Evolutionary conservation across 2,329 filamentous ascomycete genomes (phyloP), one percentile per base, ranked within the genome.

Genomic region (Fusarium sp.): DNA sequence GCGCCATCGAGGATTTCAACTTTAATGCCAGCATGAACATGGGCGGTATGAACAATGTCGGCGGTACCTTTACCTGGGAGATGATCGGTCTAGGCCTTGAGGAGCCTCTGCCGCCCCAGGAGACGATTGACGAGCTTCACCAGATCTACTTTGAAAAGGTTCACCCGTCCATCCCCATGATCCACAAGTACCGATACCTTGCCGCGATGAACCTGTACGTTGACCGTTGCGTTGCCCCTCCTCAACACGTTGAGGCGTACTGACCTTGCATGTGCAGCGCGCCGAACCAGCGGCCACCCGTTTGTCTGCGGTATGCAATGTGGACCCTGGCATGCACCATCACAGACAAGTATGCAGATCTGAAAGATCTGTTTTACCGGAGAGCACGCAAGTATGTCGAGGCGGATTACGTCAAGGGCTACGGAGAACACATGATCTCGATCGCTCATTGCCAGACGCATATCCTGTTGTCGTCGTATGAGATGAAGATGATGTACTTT

Each of bases 401-500:
- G 81, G 87, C 91, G 70, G 95, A 98, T 80, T 95, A 97, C 82
- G 92, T 98, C 87, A 97, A 94, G 81, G 95, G 96, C 5, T 95
- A 96, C 76, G 97, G 97, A 63, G 96, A 98, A 82, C 89, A 92
- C 75, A 93, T 97, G 81, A 93, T 98, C 75, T 96, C 93, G 2
- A 87, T 98, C 34, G 92, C 93, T 18, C 94, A 98, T 82, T 94
- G 93, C 60, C 97, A 99, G 82, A 91, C 94, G 1, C 97, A 97
- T 88, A 87, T 92, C 30, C 85, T 98, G 23, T 87, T 97, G 57
- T 90, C 92, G 7, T 91, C 90, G 1, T 98, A 97, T 78, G 97
- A 99, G 82, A 98, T 98, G 87, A 98, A 96, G 84, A 93, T 94
- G 89, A 98, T 98, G 94, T 97, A 95, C 82, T 98, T 98, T 77